These are phyloP conservation scores for Penicillium brevicompactum DNA, from an alignment of 2,329 filamentous ascomycete genomes.

Conservation along the genomic window DNA sequence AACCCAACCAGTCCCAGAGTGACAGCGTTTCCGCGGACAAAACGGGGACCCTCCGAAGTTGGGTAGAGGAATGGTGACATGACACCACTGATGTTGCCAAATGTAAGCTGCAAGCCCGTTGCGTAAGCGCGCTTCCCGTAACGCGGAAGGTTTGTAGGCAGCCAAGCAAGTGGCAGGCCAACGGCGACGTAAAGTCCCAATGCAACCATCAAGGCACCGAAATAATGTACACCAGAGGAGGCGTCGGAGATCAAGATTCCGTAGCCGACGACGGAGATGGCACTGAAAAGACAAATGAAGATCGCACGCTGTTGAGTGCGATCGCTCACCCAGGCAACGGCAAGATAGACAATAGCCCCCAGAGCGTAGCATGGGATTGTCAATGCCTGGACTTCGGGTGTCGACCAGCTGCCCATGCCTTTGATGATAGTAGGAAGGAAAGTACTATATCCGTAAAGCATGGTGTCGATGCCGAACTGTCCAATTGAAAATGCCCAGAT, in stretches of 20 bases:
- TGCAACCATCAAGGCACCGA: conserved; percentile 76
- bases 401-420: conserved; percentile 65
- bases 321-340: conserved; percentile 68
- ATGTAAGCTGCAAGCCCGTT: conserved; percentile 69
- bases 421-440: conserved; percentile 79
- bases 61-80: conserved; percentile 66
- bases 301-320: conserved; percentile 65
- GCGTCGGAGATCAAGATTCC: conserved; percentile 65
- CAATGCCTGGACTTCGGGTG: conserved; percentile 70
- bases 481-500: conserved; percentile 69
- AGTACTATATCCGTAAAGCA: conserved; percentile 77
- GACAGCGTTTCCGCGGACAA: conserved; percentile 63
- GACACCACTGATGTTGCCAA: conserved; percentile 71
- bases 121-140: conserved; percentile 77
- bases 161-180: conserved; percentile 59
- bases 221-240: conserved; percentile 67
- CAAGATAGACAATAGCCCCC: conserved; percentile 70
- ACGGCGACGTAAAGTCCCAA: conserved; percentile 68
- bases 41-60: conserved; percentile 56
- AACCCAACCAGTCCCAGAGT: conserved; percentile 61
- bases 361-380: conserved; percentile 78
- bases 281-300: conserved; percentile 64
- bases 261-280: conserved; percentile 68
- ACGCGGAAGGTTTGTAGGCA: conserved; percentile 68
- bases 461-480: conserved; percentile 74